These are phyloP conservation scores for Adansonia madagascariensis DNA, from an alignment of 441 rosid species.

Conservation along the genomic window DNA sequence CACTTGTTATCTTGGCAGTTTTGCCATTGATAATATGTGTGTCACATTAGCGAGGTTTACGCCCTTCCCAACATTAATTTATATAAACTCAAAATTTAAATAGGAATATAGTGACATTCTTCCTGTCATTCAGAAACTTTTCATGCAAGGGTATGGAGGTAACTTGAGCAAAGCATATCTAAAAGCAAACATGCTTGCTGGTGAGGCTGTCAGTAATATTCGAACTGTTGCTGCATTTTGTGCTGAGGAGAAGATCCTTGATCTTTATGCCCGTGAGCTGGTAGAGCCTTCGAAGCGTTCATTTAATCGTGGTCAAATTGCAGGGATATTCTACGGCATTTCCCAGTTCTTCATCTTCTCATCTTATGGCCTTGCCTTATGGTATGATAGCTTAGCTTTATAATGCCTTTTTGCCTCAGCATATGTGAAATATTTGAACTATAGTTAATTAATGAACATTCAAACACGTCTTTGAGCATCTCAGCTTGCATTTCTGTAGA, in stretches of 20 bases:
- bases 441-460: constrained; percentile 2
- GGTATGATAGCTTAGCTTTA: constrained; percentile 50
- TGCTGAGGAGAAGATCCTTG: constrained; percentile 78
- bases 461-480: not conserved
- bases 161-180: constrained; percentile 91
- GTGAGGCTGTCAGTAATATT: constrained; percentile 88
- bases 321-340: constrained; percentile 82
- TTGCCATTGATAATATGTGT: constrained; percentile 82
- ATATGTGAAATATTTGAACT: not conserved
- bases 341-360: constrained; percentile 98
- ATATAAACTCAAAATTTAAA: not conserved
- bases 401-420: not conserved
- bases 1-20: constrained; percentile 81
- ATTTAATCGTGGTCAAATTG: constrained; percentile 83
- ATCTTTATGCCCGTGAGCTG: constrained; percentile 72
- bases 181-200: constrained; percentile 94
- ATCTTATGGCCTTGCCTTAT: constrained; percentile 86
- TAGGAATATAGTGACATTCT: not conserved
- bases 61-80: not conserved
- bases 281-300: constrained; percentile 74
- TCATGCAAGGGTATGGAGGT: constrained; percentile 96
- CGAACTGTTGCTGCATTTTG: constrained; percentile 92
- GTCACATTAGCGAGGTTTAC: constrained; percentile 94
- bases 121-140: constrained; percentile 65
- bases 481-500: not conserved